Evolutionary conservation across 2,329 filamentous ascomycete genomes (phyloP), one percentile per base, ranked within the genome.

Genomic region (Rhinocladiella mackenziei): DNA sequence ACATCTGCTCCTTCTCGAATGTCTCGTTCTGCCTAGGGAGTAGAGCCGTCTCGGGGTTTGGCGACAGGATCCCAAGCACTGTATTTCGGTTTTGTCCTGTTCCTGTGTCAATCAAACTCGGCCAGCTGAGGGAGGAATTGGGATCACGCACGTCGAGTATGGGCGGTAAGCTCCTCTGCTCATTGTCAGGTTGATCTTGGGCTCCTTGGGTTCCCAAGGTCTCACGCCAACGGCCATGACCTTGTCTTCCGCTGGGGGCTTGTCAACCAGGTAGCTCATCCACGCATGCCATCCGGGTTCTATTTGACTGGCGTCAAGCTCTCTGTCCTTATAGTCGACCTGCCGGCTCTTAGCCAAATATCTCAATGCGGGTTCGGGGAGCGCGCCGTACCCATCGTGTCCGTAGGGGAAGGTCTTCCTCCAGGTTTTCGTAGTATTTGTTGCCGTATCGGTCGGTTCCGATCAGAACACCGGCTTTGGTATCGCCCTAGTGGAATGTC

Each of bases 261-360:
- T 85, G 68, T 97, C 89, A 60, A 95, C 83, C 70, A 82, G 73
- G 71, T 98, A 97, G 56, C 88, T 88, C 58, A 98, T 89, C 92
- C 92, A 98, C 20, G 86, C 88, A 71, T 97, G 92, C 92, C 92
- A 98, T 68, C 91, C 86, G 38, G 91, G 89, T 69, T 97, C 91
- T 60, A 96, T 86, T 42, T 96, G 87, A 33, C 57, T 61, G 15
- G 60, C 51, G 58, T 78, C 67, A 42, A 61, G 65, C 62, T 97
- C 88, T 60, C 86, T 76, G 67, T 86, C 77, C 72, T 88, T 91
- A 76, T 94, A 98, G 69, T 97, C 89, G 54, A 98, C 86, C 92
- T 94, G 98, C 75, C 89, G 81, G 58, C 89, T 96, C 35, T 51
- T 48, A 43, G 41, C 29, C 11, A 30, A 62, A 91, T 85, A 60